Percentiles rank a stretch among this genome's conserved stretches.
Evolutionary conservation across 352 stramenopile genomes (phyloP).

Genomic region (Pythium angustatum): DNA sequence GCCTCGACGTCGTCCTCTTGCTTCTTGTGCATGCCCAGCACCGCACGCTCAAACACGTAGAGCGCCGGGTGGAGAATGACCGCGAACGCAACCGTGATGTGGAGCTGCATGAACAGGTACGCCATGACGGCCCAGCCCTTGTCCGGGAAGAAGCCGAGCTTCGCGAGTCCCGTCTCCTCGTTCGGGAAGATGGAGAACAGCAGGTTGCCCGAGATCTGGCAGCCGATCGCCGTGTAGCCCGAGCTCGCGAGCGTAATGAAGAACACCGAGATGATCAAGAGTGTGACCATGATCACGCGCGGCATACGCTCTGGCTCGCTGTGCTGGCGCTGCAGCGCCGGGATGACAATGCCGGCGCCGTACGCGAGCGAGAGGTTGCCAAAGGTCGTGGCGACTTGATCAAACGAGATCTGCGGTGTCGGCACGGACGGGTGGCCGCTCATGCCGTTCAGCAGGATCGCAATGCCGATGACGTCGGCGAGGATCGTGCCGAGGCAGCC

Average conservation of each 20-base stretch:
- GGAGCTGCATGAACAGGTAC: constrained; percentile 48
- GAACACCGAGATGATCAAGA: constrained; percentile 34
- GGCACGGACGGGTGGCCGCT: constrained; percentile 16
- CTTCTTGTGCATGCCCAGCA: constrained; percentile 34
- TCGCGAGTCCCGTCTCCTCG: constrained; percentile 4
- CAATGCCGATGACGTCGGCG: constrained; percentile 33
- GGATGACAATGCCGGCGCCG: constrained; percentile 44
- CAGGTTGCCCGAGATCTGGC: constrained; percentile 44
- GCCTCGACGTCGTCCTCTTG: constrained; percentile 17
- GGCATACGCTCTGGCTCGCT: constrained; percentile 38
- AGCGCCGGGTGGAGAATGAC: constrained; percentile 38
- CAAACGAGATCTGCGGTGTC: constrained; percentile 28
- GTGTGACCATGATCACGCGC: constrained; percentile 35
- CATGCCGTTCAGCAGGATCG: constrained; percentile 34
- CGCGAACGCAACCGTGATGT: constrained; percentile 44
- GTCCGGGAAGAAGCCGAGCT: constrained; percentile 31
- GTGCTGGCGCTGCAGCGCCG: constrained; percentile 38
- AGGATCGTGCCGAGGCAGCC: constrained; percentile 39
- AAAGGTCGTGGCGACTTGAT: constrained; percentile 36
- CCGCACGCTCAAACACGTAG: constrained; percentile 30
- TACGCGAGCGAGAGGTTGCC: constrained; percentile 45
- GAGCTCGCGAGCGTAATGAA: constrained; percentile 34
- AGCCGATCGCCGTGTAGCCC: constrained; percentile 33
- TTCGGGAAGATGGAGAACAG: constrained; percentile 30
- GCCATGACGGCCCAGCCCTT: constrained; percentile 32